A percentile compares a stretch with the other conserved stretches of the same genome.
These are phyloP conservation scores for Parietaria judaica DNA, from an alignment of 306 rosid species.

Conservation along the genomic window DNA sequence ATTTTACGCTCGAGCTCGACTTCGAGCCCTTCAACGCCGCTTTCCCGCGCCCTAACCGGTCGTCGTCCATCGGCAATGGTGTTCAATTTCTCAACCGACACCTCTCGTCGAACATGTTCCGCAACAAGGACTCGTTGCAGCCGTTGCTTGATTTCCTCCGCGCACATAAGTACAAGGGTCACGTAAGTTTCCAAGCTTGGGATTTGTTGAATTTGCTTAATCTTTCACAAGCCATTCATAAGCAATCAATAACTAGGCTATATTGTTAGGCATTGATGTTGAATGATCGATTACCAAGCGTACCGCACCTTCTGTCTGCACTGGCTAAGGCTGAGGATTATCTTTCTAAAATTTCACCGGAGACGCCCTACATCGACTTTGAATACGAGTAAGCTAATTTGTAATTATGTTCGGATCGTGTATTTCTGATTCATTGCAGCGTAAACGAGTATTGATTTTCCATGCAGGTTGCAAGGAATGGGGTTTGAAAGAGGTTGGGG, in stretches of 20 bases:
- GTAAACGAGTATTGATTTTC: background rate
- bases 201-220: background rate
- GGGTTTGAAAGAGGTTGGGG: constrained; percentile 98
- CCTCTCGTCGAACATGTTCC: constrained; percentile 84
- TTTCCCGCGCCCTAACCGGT: constrained; percentile 76
- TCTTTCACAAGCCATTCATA: background rate
- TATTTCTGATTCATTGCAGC: too few relatives aligned
- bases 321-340: constrained; percentile 73
- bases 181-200: constrained; percentile 39
- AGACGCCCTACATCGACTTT: constrained; percentile 51
- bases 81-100: constrained; percentile 96
- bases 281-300: constrained; percentile 56
- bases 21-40: constrained; percentile 85
- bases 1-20: constrained; percentile 66
- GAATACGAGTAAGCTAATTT: constrained; percentile 59
- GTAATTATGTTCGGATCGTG: too few relatives aligned
- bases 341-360: constrained; percentile 51
- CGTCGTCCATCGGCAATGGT: constrained; percentile 95
- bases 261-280: constrained; percentile 70
- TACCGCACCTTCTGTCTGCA: constrained; percentile 60
- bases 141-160: constrained; percentile 91
- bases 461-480: constrained; percentile 70
- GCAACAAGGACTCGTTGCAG: constrained; percentile 62
- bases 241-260: constrained; percentile 6
- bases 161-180: constrained; percentile 63